These are phyloP conservation scores for Capsella rubella DNA, from an alignment of 441 rosid species.

Conservation along the genomic window DNA sequence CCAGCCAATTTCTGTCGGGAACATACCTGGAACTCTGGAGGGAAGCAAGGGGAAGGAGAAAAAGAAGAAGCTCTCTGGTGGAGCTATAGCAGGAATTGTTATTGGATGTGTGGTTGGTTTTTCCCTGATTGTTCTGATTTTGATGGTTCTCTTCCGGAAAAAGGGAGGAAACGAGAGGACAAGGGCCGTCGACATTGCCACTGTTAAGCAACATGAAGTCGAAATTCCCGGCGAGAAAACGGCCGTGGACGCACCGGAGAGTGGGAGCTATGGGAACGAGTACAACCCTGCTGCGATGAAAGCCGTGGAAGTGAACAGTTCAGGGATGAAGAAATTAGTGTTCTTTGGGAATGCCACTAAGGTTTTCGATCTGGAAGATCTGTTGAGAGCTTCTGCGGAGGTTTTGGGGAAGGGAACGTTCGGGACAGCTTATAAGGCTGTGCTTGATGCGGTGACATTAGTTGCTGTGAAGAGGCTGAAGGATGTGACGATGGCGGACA, in stretches of 20 bases:
- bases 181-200: constrained; percentile 57
- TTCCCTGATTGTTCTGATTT: constrained; percentile 55
- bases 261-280: constrained; percentile 49
- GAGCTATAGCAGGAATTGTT: constrained; percentile 92
- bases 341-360: constrained; percentile 72
- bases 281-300: constrained; percentile 61
- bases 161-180: constrained; percentile 58
- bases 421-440: constrained; percentile 97
- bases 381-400: constrained; percentile 97
- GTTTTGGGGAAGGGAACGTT: constrained; percentile 96
- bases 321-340: constrained; percentile 64
- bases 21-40: constrained; percentile 36
- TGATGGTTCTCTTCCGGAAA: constrained; percentile 69
- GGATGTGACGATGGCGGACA: constrained; percentile 78
- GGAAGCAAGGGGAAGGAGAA: constrained; percentile 35
- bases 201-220: constrained; percentile 55
- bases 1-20: constrained; percentile 53
- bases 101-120: constrained; percentile 79
- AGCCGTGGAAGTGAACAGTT: constrained; percentile 48
- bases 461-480: constrained; percentile 98
- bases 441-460: constrained; percentile 66
- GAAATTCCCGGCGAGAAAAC: constrained; percentile 61
- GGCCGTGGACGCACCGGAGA: constrained; percentile 51
- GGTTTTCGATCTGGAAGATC: constrained; percentile 90
- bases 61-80: constrained; percentile 73